These are phyloP conservation scores for Fusarium sp. DNA, from an alignment of 2,329 filamentous ascomycete species.

Conservation along the genomic window DNA sequence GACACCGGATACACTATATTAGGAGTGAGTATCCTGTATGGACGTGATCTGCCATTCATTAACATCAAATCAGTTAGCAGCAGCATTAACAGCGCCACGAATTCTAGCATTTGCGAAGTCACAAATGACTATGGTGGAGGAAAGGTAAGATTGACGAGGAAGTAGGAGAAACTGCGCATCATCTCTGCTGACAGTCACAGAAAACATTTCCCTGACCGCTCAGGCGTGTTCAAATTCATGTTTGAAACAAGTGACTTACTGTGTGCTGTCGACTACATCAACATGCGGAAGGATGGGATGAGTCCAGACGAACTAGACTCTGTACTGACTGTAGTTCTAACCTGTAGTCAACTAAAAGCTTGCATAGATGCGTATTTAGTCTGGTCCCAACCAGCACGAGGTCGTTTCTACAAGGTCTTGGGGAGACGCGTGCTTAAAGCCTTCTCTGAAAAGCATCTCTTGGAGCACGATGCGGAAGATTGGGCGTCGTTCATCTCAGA, in stretches of 20 bases:
- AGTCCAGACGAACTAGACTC: rapidly evolving
- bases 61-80: background rate
- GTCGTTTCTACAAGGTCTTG: rapidly evolving
- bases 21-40: background rate
- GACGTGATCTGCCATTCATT: rapidly evolving
- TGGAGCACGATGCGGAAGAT: rapidly evolving
- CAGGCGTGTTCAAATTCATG: rapidly evolving
- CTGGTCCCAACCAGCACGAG: background rate
- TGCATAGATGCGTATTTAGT: background rate
- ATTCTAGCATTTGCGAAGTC: background rate
- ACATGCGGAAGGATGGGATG: background rate
- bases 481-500: background rate
- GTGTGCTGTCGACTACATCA: background rate
- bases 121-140: background rate
- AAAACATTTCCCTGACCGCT: rapidly evolving
- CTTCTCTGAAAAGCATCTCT: rapidly evolving
- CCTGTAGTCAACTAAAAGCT: background rate
- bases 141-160: background rate
- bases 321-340: rapidly evolving
- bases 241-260: rapidly evolving
- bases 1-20: background rate
- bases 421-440: rapidly evolving
- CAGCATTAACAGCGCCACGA: background rate
- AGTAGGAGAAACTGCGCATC: background rate
- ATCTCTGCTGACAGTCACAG: rapidly evolving